phyloP scores from a whole-genome alignment of 352 stramenopile genomes.

The Saprolegnia diclina region DNA sequence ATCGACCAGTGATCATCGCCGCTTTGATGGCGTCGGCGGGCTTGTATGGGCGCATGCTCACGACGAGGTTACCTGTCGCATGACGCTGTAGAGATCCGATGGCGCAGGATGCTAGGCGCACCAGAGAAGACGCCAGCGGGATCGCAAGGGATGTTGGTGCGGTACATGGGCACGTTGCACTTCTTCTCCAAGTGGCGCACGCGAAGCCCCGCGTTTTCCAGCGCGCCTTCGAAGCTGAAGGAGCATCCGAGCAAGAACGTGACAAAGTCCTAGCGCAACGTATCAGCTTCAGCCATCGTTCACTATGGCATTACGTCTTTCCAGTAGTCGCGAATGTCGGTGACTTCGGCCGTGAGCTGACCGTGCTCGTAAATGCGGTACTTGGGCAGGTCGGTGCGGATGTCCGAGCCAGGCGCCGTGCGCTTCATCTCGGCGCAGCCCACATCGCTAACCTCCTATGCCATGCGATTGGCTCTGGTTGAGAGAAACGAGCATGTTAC shows the following conservation, averaged over 20 bases:
- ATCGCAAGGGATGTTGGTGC: conserved; percentile 49
- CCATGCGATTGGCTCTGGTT: neutral
- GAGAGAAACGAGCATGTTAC: conserved; percentile 14
- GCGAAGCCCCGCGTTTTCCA: conserved; percentile 43
- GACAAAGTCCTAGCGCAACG: conserved; percentile 36
- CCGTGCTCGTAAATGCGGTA: conserved; percentile 63
- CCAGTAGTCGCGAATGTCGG: conserved; percentile 48
- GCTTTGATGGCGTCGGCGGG: conserved; percentile 46
- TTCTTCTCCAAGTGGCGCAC: conserved; percentile 50
- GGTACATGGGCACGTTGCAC: conserved; percentile 80
- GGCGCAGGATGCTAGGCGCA: conserved; percentile 7
- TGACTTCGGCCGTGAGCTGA: conserved; percentile 41
- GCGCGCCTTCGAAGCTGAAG: conserved; percentile 67
- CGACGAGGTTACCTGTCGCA: conserved; percentile 46
- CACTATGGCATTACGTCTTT: conserved; percentile 27
- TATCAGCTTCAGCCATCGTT: neutral
- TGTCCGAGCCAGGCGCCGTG: conserved; percentile 33
- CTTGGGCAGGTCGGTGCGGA: conserved; percentile 56
- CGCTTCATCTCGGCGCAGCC: conserved; percentile 21
- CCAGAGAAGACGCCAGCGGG: conserved; percentile 42
- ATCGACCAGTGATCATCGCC: conserved; percentile 56
- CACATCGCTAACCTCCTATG: conserved; percentile 23
- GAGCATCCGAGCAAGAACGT: conserved; percentile 76
- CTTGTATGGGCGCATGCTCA: conserved; percentile 72
- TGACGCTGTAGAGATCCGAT: neutral